These are phyloP conservation scores for Pseudocercospora ulei DNA, from an alignment of 2,329 filamentous ascomycete genomes.

Conservation along the genomic window DNA sequence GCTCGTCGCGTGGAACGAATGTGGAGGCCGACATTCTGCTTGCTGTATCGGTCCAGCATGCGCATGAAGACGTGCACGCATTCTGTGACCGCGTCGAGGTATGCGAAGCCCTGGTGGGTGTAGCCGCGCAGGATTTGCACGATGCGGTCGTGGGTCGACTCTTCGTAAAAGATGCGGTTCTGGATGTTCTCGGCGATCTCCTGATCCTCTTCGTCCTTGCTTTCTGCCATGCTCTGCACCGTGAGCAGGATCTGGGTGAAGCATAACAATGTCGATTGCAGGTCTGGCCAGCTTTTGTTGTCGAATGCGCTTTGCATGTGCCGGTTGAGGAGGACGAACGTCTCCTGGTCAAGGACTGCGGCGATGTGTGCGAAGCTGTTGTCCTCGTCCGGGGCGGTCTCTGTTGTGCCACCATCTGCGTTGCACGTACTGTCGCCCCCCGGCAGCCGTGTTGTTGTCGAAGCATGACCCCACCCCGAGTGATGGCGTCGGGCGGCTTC, in stretches of 20 bases:
- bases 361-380: constrained; percentile 81
- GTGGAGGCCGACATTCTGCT: constrained; percentile 89
- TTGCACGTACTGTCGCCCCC: constrained; percentile 38
- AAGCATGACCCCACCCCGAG: no score
- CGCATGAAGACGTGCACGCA: constrained; percentile 83
- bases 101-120: constrained; percentile 88
- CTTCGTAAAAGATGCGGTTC: constrained; percentile 96
- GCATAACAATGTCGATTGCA: constrained; percentile 82
- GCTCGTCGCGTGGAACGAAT: constrained; percentile 70
- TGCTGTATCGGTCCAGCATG: constrained; percentile 85
- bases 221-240: constrained; percentile 82
- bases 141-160: constrained; percentile 81
- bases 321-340: constrained; percentile 78
- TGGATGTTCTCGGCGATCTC: constrained; percentile 97
- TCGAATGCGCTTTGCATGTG: constrained; percentile 71
- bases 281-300: constrained; percentile 74
- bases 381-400: constrained; percentile 41
- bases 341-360: constrained; percentile 84
- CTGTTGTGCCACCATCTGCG: constrained; percentile 34
- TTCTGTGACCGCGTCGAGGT: constrained; percentile 84
- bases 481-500: constrained; percentile 58
- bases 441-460: no score
- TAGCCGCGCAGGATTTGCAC: constrained; percentile 72
- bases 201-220: constrained; percentile 78
- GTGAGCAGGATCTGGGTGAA: constrained; percentile 85